Base-by-base conservation (phyloP, 2,329 filamentous ascomycete species). In the Diaporthe australafricana region DNA sequence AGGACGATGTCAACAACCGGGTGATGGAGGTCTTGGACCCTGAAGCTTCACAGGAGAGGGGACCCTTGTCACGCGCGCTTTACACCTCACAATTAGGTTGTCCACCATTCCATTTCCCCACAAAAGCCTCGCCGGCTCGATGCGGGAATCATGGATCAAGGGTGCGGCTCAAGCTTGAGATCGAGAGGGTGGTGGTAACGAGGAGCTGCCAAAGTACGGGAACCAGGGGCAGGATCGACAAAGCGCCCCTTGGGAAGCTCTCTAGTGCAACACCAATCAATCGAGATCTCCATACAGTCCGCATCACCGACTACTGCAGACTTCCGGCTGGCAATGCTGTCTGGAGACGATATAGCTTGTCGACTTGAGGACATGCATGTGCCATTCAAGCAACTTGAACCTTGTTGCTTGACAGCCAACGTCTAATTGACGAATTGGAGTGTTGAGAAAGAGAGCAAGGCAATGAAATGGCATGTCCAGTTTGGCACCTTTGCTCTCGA, bases 111-210 rank as follows among this genome's bases (percentile, higher is more conserved):
- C 45, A 48, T 50, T 65, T 50, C 60, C 60, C 60, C 60, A 65
- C 60, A 65, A 65, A 25, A 65, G 12, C n/a, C 27, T 27, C 30
- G 48, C 32, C 42, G 60, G 60, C 45, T 65, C 60, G 30, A 50
- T 65, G 60, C 60, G 60, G 60, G 60, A 50, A n/a, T 22, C 60
- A 50, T 38, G 60, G 60, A 35, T 65, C 60, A 65, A 35, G 60
- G 60, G 30, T 65, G 60, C 60, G 42, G 60, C 60, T 63, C 60
- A 48, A 63, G 60, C 42, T 48, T 22, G n/a, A 48, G 42, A 3
- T 63, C 60, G 2, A 35, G 25, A 5, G 60, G 60, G 45, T 65
- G 45, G 45, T 65, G 30, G 60, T 65, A 50, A 25, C n/a, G 60
- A 38, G 32, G 60, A 50, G 30, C 60, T 65, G 45, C 45, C 60